Evolutionary conservation across 306 rosid species (phyloP).

Genomic region (Hippophae rhamnoides): DNA sequence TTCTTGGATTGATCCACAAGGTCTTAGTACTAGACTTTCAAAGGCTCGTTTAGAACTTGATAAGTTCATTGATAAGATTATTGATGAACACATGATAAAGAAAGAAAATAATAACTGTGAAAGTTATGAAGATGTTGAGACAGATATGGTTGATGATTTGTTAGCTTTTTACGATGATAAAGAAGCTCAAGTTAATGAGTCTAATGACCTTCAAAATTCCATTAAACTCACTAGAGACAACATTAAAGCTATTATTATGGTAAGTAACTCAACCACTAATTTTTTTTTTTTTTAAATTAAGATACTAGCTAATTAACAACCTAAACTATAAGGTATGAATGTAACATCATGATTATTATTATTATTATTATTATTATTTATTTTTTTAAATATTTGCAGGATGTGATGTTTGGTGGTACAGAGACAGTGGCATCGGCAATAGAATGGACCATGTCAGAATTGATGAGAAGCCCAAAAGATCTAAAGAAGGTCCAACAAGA

Average conservation of each 20-base stretch:
- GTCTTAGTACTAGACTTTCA: conserved; percentile 39
- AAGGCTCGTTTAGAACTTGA: conserved; percentile 52
- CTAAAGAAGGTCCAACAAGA: conserved; percentile 50
- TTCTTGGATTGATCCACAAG: conserved; percentile 57
- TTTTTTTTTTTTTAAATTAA: neutral
- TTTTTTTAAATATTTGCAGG: conserved; percentile 26
- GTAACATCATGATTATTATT: too few species aligned
- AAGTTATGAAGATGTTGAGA: conserved; percentile 15
- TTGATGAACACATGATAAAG: conserved; percentile 53
- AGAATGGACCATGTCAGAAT: conserved; percentile 79
- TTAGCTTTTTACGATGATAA: conserved; percentile 53
- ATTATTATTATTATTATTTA: too few species aligned
- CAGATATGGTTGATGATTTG: conserved; percentile 85
- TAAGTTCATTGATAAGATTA: conserved; percentile 51
- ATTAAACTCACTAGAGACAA: conserved; percentile 69
- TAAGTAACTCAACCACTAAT: conserved; percentile 5
- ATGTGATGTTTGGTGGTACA: conserved; percentile 93
- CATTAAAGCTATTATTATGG: conserved; percentile 91
- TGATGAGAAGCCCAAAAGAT: conserved; percentile 63
- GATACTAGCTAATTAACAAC: too few species aligned
- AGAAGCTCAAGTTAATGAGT: conserved; percentile 23
- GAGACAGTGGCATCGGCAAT: conserved; percentile 92
- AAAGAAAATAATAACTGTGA: conserved; percentile 5
- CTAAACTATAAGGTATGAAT: neutral
- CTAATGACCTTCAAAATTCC: conserved; percentile 33